Evolutionary conservation across 768 basidiomycete species (phyloP), one percentile per base, ranked within the genome.

Genomic region (Termitomyces sp.): DNA sequence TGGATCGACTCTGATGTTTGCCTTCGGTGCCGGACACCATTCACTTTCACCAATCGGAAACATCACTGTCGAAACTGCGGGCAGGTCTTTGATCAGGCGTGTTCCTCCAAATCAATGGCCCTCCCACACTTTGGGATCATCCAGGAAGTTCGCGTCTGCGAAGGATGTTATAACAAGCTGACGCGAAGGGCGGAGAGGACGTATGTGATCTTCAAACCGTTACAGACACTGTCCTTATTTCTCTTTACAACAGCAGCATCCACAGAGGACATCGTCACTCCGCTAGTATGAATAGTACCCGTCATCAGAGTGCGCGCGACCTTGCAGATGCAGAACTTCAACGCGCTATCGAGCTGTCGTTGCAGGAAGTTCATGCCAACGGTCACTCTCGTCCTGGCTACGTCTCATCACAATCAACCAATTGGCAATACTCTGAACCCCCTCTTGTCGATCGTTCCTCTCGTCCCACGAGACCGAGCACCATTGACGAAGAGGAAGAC

Each of bases 21-120:
- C 70, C 83, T 96, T 58, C 86, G 94, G 20, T 99, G 97, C 72
- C 84, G 97, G 18, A 87, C 90, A 0, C 71, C 92, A 0, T 99
- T 99, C 72, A 84, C 87, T 0, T 95, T 98, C 70, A 97, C 95
- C 33, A 98, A 98, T 69, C 84, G 97, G 53, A 98, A 98, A 70
- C 97, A 99, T 67, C 97, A 99, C 68, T 99, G 97, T 70, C 86
- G 97, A 15, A 98, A 98, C 71, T 99, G 97, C 73, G 97, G 97
- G 8, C 88, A 89, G 69, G 94, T 98, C 15, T 98, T 97, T 68
- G 96, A 98, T 73, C 93, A 95, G 56, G 81, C 85, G 44, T 99
- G 97, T 71, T 95, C 93, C 0, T 87, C 90, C 36, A 91, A 93
- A 72, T 76, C 81, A 2, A 84, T 93, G 72, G 77, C 93, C 0